These are phyloP conservation scores for Coemansia sp. DNA, from an alignment of 192 early-diverging fungal genomes.

Conservation along the genomic window DNA sequence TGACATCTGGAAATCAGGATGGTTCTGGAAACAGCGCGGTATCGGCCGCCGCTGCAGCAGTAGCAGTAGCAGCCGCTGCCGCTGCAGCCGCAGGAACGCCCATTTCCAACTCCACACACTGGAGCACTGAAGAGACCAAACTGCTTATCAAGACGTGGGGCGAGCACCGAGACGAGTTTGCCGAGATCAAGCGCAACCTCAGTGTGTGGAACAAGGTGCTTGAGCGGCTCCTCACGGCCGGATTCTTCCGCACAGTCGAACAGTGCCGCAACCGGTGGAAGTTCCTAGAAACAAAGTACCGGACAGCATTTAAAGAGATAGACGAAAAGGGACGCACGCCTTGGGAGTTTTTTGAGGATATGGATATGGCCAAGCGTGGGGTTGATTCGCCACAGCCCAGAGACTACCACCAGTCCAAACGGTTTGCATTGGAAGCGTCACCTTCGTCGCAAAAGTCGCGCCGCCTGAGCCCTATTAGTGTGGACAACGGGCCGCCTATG, in stretches of 20 bases:
- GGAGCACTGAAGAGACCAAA: constrained; percentile 44
- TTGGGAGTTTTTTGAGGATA: constrained; percentile 54
- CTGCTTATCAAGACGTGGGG: constrained; percentile 51
- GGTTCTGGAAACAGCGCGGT: constrained; percentile 6
- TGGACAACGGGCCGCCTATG: constrained; percentile 5
- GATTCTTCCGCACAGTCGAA: constrained; percentile 53
- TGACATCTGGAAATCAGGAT: not conserved
- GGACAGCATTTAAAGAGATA: constrained; percentile 29
- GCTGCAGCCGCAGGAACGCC: constrained; percentile 24
- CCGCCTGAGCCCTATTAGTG: not conserved
- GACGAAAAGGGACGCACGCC: constrained; percentile 19
- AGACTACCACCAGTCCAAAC: constrained; percentile 2
- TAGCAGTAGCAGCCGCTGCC: constrained; percentile 32
- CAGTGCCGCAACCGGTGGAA: constrained; percentile 57
- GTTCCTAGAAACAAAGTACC: constrained; percentile 55
- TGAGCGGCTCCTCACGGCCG: constrained; percentile 42
- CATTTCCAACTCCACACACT: constrained; percentile 51
- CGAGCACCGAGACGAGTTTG: constrained; percentile 51
- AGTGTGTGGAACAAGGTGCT: constrained; percentile 56
- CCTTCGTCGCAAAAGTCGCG: constrained; percentile 2
- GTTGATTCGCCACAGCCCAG: constrained; percentile 2
- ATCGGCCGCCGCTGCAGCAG: constrained; percentile 18
- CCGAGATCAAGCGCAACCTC: constrained; percentile 56
- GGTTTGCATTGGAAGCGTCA: not conserved
- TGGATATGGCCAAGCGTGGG: constrained; percentile 45